These are phyloP conservation scores for Ceratobasidium sp. DNA, from an alignment of 1,284 basidiomycete species.

Conservation along the genomic window DNA sequence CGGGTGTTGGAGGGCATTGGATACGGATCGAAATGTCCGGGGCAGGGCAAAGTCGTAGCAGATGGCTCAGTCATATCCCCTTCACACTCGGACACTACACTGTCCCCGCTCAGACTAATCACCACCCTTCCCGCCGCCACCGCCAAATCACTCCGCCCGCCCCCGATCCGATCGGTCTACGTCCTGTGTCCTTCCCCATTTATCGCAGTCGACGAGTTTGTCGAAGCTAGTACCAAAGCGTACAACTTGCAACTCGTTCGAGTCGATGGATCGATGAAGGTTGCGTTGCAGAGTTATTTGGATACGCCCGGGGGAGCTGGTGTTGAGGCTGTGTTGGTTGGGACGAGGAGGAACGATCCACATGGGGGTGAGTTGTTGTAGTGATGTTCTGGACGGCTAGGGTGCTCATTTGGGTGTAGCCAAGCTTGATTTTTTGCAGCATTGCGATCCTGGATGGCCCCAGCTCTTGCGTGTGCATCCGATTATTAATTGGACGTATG, in stretches of 20 bases:
- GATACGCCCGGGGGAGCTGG: conserved; percentile 54
- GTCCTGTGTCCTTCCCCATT: conserved; percentile 93
- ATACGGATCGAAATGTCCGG: conserved; percentile 15
- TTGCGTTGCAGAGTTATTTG: conserved; percentile 79
- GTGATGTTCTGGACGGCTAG: not conserved
- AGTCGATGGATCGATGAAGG: conserved; percentile 76
- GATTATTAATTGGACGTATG: conserved; percentile 94
- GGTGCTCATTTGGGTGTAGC: conserved; percentile 47
- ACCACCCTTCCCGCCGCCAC: not conserved
- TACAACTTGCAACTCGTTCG: conserved; percentile 86
- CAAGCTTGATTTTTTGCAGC: conserved; percentile 74
- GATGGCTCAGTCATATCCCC: conserved; percentile 29
- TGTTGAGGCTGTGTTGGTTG: conserved; percentile 85
- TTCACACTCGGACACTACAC: conserved; percentile 29
- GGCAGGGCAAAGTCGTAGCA: conserved; percentile 17
- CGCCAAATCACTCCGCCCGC: conserved; percentile 42
- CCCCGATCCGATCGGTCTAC: conserved; percentile 83
- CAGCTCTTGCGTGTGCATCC: conserved; percentile 92
- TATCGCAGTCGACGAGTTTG: conserved; percentile 84
- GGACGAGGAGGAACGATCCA: conserved; percentile 88
- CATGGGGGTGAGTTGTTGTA: conserved; percentile 80
- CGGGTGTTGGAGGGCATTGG: conserved; percentile 50
- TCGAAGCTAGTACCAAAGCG: conserved; percentile 67
- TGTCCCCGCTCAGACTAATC: conserved; percentile 2
- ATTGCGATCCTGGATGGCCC: conserved; percentile 91